Percentiles rank a stretch among this genome's conserved stretches.
phyloP scores from a whole-genome alignment of 2,329 filamentous ascomycete genomes.

The Diaporthe destruens region DNA sequence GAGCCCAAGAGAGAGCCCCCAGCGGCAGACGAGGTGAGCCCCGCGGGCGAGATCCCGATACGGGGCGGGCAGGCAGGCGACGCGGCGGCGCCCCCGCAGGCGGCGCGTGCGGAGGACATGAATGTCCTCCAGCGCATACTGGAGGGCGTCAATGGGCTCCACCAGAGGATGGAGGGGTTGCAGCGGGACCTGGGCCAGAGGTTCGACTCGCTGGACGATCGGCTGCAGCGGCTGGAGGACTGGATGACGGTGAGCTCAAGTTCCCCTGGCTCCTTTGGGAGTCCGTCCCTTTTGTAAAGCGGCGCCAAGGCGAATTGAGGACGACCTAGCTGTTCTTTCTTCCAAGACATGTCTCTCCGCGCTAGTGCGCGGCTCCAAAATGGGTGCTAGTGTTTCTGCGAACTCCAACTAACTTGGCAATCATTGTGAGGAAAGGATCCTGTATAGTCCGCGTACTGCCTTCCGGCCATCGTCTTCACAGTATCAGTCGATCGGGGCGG shows the following conservation, averaged over 20 bases:
- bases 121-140: conserved; percentile 38
- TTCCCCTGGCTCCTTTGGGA: not conserved
- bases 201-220: conserved; percentile 39
- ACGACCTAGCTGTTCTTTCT: conserved; percentile 8
- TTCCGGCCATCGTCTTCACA: not conserved
- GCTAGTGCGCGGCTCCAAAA: conserved; percentile 30
- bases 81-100: not conserved
- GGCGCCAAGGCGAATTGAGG: conserved; percentile 7
- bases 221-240: conserved; percentile 39
- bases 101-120: conserved; percentile 12
- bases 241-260: conserved; percentile 30
- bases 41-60: conserved; percentile 30
- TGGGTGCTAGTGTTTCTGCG: not conserved
- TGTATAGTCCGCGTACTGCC: conserved; percentile 3
- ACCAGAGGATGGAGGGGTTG: conserved; percentile 38
- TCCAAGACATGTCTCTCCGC: conserved; percentile 28
- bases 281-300: not conserved
- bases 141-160: conserved; percentile 32
- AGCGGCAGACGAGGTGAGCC: conserved; percentile 2
- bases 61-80: conserved; percentile 29
- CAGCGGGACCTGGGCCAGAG: conserved; percentile 35
- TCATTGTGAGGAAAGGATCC: conserved; percentile 21
- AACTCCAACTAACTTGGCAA: conserved; percentile 3
- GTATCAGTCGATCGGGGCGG: not conserved
- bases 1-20: conserved; percentile 28